Percentiles rank a stretch among this genome's conserved stretches.
Evolutionary conservation across 2,329 filamentous ascomycete genomes (phyloP).

Genomic region (Nemania sp.): DNA sequence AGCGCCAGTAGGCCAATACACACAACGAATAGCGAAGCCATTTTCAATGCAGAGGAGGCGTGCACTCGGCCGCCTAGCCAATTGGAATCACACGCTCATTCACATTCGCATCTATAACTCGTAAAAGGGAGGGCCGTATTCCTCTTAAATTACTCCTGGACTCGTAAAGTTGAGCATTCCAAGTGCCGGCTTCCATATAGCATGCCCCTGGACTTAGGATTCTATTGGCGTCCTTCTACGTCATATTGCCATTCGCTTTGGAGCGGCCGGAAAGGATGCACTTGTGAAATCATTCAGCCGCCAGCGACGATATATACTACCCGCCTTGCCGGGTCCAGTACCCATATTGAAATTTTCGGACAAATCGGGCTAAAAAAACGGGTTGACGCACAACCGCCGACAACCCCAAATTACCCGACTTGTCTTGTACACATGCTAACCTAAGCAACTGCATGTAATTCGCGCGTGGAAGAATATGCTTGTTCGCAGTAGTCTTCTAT

Average conservation of each 20-base stretch:
- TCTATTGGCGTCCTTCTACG: background rate
- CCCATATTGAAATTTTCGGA: background rate
- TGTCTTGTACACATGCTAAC: too few relatives aligned
- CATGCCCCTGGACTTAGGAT: background rate
- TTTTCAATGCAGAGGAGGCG: background rate
- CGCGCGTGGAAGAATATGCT: too few relatives aligned
- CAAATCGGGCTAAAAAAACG: too few relatives aligned
- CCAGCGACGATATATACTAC: background rate
- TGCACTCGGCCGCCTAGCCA: background rate
- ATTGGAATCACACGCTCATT: background rate
- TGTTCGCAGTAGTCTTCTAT: too few relatives aligned
- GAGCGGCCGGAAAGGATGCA: background rate
- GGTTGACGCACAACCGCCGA: too few relatives aligned
- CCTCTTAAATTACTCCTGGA: background rate
- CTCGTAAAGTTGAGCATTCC: background rate
- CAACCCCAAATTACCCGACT: too few relatives aligned
- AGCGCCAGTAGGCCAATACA: constrained; percentile 10
- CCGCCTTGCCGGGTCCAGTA: background rate
- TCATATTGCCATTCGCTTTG: background rate
- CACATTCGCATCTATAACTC: too few relatives aligned
- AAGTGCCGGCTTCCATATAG: constrained; percentile 1
- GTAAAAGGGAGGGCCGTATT: too few relatives aligned
- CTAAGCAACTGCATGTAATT: too few relatives aligned
- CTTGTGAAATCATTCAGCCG: constrained; percentile 10
- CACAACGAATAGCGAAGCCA: background rate